Base-by-base conservation (phyloP, 352 stramenopile species). In the Plasmopara muralis region DNA sequence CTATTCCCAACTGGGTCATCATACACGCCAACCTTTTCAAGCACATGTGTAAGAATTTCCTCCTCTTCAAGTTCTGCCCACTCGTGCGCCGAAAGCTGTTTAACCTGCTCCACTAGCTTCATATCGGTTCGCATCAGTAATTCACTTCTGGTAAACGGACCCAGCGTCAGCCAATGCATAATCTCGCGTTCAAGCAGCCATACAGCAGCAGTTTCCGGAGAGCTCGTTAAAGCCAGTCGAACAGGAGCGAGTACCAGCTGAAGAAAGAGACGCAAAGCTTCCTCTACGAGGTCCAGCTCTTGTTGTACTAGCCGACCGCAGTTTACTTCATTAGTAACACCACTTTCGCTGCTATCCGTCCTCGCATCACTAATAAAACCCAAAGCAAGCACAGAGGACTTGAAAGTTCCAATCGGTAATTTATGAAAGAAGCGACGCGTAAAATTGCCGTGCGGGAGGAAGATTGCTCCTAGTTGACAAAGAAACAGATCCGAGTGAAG, bases 91-190 rank as follows among this genome's bases (percentile, higher is more conserved):
- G 64, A 44, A 25, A 77, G 53, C 25, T 85, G 75, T 29, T 86
- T 85, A n/a, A 89, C 71, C 48, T 79, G 72, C 52, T 92, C 82
- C 12, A 92, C 64, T 16, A 92, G 57, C 57, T 86, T 85, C 53
- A 83, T 70, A 53, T 92, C 76, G 16, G 77, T 66, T 33, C 82
- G 77, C 44, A 66, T 58, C 9, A 83, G 52, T 39, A 89, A 55
- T 37, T 92, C 82, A 50, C 78, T 89, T 37, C 82, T 64, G 9
- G 77, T 81, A 28, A 80, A 83, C 10, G 82, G 75, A 1, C 78
- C 82, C 9, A 87, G 61, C 33, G 68, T 78, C 9, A 92, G 55
- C 77, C 82, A 92, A 50, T 92, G 81, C 60, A 83, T 83, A 47
- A 86, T 72, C 29, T 92, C 77, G 18, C 81, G 77, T 54, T 85